Conservation (phyloP, 495 filamentous ascomycete genomes). For the Oidiodendron maius region DNA sequence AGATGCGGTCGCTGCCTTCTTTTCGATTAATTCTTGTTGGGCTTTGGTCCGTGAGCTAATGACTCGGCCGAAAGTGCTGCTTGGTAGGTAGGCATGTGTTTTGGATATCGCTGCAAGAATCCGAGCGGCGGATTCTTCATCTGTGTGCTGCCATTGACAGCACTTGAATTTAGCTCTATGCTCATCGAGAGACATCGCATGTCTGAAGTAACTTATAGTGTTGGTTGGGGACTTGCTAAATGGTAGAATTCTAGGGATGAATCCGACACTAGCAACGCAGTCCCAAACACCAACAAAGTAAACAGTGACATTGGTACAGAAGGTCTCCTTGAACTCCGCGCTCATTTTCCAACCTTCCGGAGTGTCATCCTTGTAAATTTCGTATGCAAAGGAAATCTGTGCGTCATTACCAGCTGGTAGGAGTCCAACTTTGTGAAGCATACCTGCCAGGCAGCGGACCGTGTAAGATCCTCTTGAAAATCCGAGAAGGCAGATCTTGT, state of each 20-base stretch:
- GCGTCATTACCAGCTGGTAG: conserved; percentile 83
- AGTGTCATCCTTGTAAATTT: conserved; percentile 57
- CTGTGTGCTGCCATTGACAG: too few species aligned
- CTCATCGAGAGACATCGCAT: too few species aligned
- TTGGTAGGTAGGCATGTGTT: conserved; percentile 25
- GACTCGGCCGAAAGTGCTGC: too few species aligned
- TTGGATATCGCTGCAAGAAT: conserved; percentile 37
- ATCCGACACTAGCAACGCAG: conserved; percentile 34
- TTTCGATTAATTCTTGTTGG: not conserved
- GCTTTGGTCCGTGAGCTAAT: too few species aligned
- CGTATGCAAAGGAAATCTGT: conserved; percentile 79
- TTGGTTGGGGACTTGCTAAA: conserved; percentile 32
- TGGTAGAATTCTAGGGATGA: conserved; percentile 30
- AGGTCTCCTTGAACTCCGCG: conserved; percentile 32
- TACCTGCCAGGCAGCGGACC: conserved; percentile 78
- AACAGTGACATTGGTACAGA: conserved; percentile 32
- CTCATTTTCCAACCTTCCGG: conserved; percentile 29
- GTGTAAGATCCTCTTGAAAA: conserved; percentile 87
- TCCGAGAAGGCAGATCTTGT: conserved; percentile 78
- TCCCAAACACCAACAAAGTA: conserved; percentile 36
- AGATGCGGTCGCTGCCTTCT: not conserved
- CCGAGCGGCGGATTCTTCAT: too few species aligned
- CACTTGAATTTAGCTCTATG: too few species aligned
- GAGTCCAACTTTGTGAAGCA: conserved; percentile 79
- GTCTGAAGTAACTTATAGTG: conserved; percentile 27